phyloP scores from a whole-genome alignment of 1,284 basidiomycete species.

The Austropuccinia psidii region DNA sequence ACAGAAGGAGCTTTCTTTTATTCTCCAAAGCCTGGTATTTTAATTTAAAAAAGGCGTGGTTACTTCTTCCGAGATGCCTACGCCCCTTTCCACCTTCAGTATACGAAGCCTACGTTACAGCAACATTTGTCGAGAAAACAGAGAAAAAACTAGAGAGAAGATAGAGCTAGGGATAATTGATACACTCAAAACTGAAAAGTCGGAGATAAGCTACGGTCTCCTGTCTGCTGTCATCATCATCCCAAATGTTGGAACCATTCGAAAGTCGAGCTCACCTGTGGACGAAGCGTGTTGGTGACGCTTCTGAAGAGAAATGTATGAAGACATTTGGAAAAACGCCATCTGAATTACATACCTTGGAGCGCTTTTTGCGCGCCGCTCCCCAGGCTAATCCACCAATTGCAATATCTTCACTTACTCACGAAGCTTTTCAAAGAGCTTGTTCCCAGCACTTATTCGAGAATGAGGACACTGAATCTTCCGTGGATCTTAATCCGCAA shows the following conservation, averaged over 20 bases:
- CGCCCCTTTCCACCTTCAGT: no score
- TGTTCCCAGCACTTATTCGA: slow-evolving; percentile 10
- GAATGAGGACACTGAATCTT: background rate
- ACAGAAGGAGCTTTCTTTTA: no score
- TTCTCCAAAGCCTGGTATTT: no score
- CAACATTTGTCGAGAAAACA: no score
- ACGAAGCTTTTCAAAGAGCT: background rate
- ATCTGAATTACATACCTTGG: slow-evolving; percentile 5
- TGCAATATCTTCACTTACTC: background rate
- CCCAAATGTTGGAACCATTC: slow-evolving; percentile 26
- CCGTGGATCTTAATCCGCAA: slow-evolving; percentile 17
- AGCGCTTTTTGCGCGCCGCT: slow-evolving; percentile 19
- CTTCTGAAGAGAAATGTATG: background rate
- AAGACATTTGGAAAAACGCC: background rate
- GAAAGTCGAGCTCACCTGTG: slow-evolving; percentile 25
- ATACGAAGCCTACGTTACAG: no score
- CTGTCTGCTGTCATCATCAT: background rate
- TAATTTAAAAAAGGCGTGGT: no score
- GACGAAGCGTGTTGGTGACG: background rate
- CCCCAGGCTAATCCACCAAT: slow-evolving; percentile 17
- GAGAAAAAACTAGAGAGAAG: no score
- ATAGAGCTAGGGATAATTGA: no score
- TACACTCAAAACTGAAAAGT: no score
- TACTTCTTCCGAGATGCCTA: no score
- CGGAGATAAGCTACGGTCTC: no score